Evolutionary conservation across 345 rosid species (phyloP).

Genomic region (Reutealis trisperma): DNA sequence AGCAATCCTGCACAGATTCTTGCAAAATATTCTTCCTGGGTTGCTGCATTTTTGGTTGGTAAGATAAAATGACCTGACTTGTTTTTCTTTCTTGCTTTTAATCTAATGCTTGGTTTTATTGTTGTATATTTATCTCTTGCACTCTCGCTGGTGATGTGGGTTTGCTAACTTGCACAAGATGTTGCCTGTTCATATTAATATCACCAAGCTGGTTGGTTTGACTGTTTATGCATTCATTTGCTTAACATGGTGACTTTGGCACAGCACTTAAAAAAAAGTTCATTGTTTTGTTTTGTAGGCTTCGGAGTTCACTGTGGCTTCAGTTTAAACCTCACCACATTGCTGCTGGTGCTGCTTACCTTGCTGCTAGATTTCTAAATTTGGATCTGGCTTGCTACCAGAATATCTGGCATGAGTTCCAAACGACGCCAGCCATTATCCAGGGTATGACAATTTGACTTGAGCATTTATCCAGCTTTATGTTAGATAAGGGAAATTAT

Average conservation of each 20-base stretch:
- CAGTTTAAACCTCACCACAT: constrained; percentile 78
- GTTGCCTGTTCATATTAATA: constrained; percentile 18
- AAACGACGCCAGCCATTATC: constrained; percentile 59
- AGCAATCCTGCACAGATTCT: constrained; percentile 70
- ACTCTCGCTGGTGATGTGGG: constrained; percentile 22
- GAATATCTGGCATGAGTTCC: constrained; percentile 69
- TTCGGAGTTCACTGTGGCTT: constrained; percentile 82
- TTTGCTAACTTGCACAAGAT: constrained; percentile 33
- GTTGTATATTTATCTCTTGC: constrained; percentile 14
- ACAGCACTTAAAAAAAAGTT: not conserved
- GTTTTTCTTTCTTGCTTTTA: constrained; percentile 24
- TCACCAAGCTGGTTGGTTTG: constrained; percentile 30
- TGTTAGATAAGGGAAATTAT: not conserved
- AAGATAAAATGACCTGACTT: constrained; percentile 55
- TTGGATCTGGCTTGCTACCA: constrained; percentile 54
- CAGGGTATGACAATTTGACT: constrained; percentile 45
- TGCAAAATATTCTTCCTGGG: constrained; percentile 61
- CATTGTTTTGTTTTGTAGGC: constrained; percentile 49
- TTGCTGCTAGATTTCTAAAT: constrained; percentile 64
- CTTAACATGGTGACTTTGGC: constrained; percentile 5
- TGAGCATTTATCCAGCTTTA: not conserved
- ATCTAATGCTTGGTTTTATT: constrained; percentile 18
- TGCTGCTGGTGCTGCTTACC: constrained; percentile 82
- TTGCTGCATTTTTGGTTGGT: constrained; percentile 70
- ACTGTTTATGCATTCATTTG: constrained; percentile 8